Conservation (phyloP, 2,329 filamentous ascomycete species). For the Cadophora gregata region DNA sequence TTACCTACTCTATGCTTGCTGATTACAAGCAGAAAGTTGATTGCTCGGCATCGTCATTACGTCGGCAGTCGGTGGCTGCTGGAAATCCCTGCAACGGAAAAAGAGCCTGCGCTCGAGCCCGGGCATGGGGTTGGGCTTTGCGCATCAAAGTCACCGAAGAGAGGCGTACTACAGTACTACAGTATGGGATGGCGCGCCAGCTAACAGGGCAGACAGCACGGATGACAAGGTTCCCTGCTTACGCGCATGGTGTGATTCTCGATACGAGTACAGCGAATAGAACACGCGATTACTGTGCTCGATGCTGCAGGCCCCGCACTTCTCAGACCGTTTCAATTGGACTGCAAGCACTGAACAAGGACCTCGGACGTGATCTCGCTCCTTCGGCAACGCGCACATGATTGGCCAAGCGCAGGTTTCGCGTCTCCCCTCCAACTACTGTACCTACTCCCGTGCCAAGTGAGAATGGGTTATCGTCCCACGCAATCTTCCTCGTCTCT, state of each 20-base stretch:
- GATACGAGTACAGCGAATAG: neutral
- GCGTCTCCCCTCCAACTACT: conserved; percentile 14
- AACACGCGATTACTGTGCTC: neutral
- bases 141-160: no score
- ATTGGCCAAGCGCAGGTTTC: neutral
- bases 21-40: conserved; percentile 14
- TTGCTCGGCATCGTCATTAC: conserved; percentile 11
- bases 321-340: conserved; percentile 8
- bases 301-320: neutral
- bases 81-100: neutral
- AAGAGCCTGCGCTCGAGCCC: neutral
- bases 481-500: neutral
- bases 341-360: neutral
- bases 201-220: no score
- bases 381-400: neutral
- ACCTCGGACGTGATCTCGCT: conserved; percentile 2
- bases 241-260: neutral
- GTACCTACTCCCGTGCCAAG: neutral
- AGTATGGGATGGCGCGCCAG: neutral
- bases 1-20: conserved; percentile 2
- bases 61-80: neutral
- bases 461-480: neutral
- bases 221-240: neutral
- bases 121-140: no score
- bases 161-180: no score